Base-by-base conservation (phyloP, 2,329 filamentous ascomycete genomes). In the Aspergillus pseudotamarii region DNA sequence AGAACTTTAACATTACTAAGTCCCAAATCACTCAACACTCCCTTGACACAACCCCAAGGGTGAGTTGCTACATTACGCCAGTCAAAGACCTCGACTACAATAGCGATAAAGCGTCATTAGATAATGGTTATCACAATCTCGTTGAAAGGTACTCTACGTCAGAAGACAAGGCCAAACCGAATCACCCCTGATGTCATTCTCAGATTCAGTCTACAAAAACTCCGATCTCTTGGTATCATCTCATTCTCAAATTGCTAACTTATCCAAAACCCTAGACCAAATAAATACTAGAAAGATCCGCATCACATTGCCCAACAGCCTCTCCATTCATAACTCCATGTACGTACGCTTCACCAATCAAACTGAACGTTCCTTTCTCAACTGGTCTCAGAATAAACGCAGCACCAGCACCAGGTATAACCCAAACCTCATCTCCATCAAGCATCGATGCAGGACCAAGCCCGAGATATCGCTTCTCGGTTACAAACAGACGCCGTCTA, bases 401-500 rank as follows among this genome's bases (percentile, higher is more conserved):
- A 5, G 59, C 51, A 30, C 59, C 59, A n/a, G 51, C 30, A 21
- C 59, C 53, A 10, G 59, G 43, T 21, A 61, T 28, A 6, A 61
- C 30, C 59, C 59, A 61, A 2, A 61, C 30, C 41, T 61, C 48
- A 14, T 61, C 59, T 28, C 59, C 59, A 26, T 57, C 53, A 2
- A 16, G 41, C 59, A 61, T 57, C 21, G 51, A 30, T 16, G 59
- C 50, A 2, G 59, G 59, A 19, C 59, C 59, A 19, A 61, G 19
- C 8, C 59, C 59, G 2, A 61, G 38, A 50, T 50, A 50, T 11
- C 59, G 30, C 41, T 50, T 48, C 11, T 26, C 38, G 23, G 59
- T 61, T 19, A 61, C 53, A 50, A 61, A 61, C 28, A 61, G 41
- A 41, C 53, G 30, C 19, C 59, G 59, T n/a, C 53, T 30, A n/a